Conservation (phyloP, 148 eudicot species). For the Fagopyrum homotropicum region DNA sequence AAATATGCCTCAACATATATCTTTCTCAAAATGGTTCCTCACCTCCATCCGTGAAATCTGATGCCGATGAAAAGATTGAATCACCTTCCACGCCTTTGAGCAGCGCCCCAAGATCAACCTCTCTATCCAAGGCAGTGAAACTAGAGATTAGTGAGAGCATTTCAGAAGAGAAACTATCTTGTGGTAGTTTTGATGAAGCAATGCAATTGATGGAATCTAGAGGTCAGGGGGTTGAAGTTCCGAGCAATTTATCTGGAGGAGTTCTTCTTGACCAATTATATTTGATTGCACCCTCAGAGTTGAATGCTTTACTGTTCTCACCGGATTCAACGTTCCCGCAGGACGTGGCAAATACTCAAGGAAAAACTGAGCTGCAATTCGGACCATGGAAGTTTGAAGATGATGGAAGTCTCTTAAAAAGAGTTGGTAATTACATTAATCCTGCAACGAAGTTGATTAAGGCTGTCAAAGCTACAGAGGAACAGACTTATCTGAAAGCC, state of each 20-base stretch:
- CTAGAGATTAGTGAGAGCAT: constrained; percentile 23
- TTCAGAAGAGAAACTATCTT: constrained; percentile 26
- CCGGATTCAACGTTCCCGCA: constrained; percentile 55
- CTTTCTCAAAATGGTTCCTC: constrained; percentile 63
- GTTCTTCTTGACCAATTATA: constrained; percentile 61
- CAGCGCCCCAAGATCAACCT: not conserved
- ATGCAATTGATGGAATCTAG: constrained; percentile 42
- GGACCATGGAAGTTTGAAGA: constrained; percentile 67
- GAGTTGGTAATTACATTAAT: constrained; percentile 53
- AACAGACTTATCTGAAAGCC: constrained; percentile 72
- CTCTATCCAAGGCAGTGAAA: constrained; percentile 27
- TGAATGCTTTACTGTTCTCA: constrained; percentile 67
- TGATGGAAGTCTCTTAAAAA: constrained; percentile 36
- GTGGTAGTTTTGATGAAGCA: constrained; percentile 51
- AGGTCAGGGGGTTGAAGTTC: constrained; percentile 51
- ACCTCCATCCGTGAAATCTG: not conserved
- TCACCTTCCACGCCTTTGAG: not conserved
- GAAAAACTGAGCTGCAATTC: constrained; percentile 47
- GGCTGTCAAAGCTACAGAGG: constrained; percentile 79
- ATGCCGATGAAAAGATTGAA: not conserved
- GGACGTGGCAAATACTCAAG: constrained; percentile 40
- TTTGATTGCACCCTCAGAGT: constrained; percentile 40
- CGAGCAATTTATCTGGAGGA: constrained; percentile 62
- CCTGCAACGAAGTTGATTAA: constrained; percentile 58
- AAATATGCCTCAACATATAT: constrained; percentile 72